phyloP scores from a whole-genome alignment of 1,139 yeast species.

The Trichomonascaceae sp. region DNA sequence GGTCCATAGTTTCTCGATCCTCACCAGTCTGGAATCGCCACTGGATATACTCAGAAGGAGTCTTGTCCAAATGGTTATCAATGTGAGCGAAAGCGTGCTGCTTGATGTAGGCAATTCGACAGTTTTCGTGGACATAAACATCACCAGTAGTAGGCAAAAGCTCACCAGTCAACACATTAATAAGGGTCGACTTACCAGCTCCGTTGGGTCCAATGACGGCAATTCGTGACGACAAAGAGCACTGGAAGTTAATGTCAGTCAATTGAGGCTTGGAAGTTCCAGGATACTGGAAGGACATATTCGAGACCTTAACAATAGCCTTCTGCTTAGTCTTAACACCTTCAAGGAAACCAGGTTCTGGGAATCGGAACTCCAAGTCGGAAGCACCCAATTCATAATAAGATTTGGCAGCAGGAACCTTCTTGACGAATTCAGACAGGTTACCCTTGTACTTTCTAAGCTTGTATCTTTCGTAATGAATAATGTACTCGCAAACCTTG shows the following conservation, averaged over 20 bases:
- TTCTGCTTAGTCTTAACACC: conserved; percentile 99
- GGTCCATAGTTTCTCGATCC: conserved; percentile 99
- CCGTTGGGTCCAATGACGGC: conserved; percentile 99
- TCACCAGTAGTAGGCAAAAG: conserved; percentile 96
- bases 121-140: conserved; percentile 98
- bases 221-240: conserved; percentile 98
- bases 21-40: conserved; percentile 99
- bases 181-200: conserved; percentile 99
- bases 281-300: conserved; percentile 98
- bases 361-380: conserved; percentile 92
- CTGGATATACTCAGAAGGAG: conserved; percentile 99
- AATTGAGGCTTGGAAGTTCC: conserved; percentile 97
- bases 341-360: conserved; percentile 99
- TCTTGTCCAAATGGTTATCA: conserved; percentile 97
- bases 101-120: conserved; percentile 99
- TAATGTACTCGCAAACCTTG: conserved; percentile 94
- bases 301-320: conserved; percentile 96
- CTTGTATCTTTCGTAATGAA: conserved; percentile 99
- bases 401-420: conserved; percentile 97
- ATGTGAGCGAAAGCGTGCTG: conserved; percentile 99
- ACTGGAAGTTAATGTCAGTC: conserved; percentile 87
- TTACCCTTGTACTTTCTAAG: conserved; percentile 99
- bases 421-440: conserved; percentile 96
- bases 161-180: conserved; percentile 98
- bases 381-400: conserved; percentile 99